These are phyloP conservation scores for Candida frijolesensis DNA, from an alignment of 1,139 yeast species.

Conservation along the genomic window DNA sequence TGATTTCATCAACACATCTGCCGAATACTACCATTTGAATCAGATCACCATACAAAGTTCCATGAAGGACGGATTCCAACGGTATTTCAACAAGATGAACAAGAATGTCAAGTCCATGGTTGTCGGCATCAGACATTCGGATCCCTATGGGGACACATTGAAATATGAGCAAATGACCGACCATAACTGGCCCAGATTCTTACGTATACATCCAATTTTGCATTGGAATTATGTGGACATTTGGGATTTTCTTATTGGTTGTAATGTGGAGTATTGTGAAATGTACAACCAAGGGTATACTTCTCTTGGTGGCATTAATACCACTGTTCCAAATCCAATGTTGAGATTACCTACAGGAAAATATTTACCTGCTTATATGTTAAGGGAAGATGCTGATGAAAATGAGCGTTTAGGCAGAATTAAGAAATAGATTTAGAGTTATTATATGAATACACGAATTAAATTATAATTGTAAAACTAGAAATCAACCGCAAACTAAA, in stretches of 20 bases:
- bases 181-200: constrained; percentile 84
- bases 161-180: constrained; percentile 68
- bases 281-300: constrained; percentile 82
- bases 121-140: constrained; percentile 81
- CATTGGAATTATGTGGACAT: constrained; percentile 80
- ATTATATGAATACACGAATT: background rate
- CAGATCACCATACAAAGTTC: constrained; percentile 48
- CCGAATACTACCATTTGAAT: constrained; percentile 45
- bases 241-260: constrained; percentile 65
- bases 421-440: constrained; percentile 10
- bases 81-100: constrained; percentile 49
- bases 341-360: constrained; percentile 31
- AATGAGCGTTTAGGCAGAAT: constrained; percentile 46
- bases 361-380: constrained; percentile 67
- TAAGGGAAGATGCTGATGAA: constrained; percentile 61
- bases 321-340: constrained; percentile 68
- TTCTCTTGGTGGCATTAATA: constrained; percentile 72
- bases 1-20: constrained; percentile 46
- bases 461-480: background rate
- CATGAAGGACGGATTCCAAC: constrained; percentile 66
- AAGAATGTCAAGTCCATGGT: constrained; percentile 61
- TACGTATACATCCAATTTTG: constrained; percentile 77
- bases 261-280: constrained; percentile 60
- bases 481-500: background rate
- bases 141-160: constrained; percentile 68